A percentile compares a stretch with the other conserved stretches of the same genome.
phyloP scores from a whole-genome alignment of 208 protist genomes.

The Acanthamoeba lenticulata region DNA sequence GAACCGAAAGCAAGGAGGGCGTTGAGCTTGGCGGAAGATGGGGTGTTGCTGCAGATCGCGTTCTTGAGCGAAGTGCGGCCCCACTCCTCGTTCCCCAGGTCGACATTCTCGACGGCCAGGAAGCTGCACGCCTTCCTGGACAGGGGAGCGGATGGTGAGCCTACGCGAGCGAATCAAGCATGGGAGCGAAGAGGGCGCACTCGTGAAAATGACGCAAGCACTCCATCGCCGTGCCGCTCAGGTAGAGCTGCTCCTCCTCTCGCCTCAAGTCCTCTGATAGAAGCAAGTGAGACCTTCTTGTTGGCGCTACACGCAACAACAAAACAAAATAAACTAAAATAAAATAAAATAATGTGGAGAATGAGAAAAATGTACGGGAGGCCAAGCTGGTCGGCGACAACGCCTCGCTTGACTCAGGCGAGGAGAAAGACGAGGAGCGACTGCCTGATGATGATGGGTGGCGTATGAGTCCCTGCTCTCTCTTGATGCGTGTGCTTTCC shows the following conservation, averaged over 20 bases:
- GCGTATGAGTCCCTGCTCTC: not conserved
- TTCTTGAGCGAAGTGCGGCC: not conserved
- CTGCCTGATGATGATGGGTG: not conserved
- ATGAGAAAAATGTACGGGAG: not conserved
- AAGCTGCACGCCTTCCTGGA: not conserved
- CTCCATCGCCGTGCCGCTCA: not conserved
- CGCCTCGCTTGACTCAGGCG: not conserved
- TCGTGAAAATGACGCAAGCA: not conserved
- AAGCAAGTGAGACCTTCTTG: not conserved
- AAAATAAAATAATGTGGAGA: too few relatives aligned
- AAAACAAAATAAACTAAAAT: not conserved
- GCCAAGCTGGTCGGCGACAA: not conserved
- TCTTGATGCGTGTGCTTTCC: not conserved
- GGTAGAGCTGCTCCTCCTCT: conserved; percentile 3
- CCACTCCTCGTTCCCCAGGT: not conserved
- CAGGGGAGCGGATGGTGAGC: not conserved
- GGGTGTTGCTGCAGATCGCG: not conserved
- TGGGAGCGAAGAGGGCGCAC: not conserved
- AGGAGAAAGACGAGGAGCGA: not conserved
- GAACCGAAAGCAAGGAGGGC: not conserved
- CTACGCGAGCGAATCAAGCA: not conserved
- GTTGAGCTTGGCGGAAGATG: not conserved
- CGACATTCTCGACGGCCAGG: not conserved
- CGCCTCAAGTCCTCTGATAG: not conserved
- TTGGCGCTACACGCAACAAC: not conserved